Conservation (phyloP, 441 rosid genomes). For the Pelargonium fulgidum region DNA sequence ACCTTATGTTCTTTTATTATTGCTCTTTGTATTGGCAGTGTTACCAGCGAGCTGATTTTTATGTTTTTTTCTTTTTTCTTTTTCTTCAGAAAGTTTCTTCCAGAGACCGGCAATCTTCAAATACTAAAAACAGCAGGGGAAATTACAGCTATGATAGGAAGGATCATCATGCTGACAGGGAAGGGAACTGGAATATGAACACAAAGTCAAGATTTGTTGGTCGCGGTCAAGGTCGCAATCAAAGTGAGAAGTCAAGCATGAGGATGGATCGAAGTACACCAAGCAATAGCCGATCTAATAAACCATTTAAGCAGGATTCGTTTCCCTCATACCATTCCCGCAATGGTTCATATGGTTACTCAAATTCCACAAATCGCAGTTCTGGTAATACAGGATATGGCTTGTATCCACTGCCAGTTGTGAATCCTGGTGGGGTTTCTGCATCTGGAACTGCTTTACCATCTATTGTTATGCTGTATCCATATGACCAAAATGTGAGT, state of each 20-base stretch:
- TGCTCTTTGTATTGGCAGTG: background rate
- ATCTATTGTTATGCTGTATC: constrained; percentile 69
- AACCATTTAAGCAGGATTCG: constrained; percentile 6
- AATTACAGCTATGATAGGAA: constrained; percentile 14
- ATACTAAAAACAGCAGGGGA: constrained; percentile 10
- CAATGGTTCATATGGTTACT: constrained; percentile 4
- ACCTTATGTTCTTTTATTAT: background rate
- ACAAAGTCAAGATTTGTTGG: constrained; percentile 16
- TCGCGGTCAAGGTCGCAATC: constrained; percentile 12
- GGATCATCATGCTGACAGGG: constrained; percentile 12
- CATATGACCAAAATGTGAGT: constrained; percentile 53
- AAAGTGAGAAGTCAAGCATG: constrained; percentile 15
- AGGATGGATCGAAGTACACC: constrained; percentile 10
- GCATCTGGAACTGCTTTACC: constrained; percentile 57
- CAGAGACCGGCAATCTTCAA: constrained; percentile 10
- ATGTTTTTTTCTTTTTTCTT: background rate
- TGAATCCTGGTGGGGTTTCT: constrained; percentile 51
- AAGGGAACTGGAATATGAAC: constrained; percentile 14
- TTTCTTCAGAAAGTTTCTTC: constrained; percentile 11
- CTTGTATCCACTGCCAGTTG: constrained; percentile 30
- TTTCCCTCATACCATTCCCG: constrained; percentile 12
- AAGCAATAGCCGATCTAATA: constrained; percentile 12
- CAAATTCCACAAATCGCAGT: background rate
- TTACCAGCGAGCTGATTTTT: background rate
- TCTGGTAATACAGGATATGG: background rate